Conservation (phyloP, 768 basidiomycete species). For the Termitomyces heimii region DNA sequence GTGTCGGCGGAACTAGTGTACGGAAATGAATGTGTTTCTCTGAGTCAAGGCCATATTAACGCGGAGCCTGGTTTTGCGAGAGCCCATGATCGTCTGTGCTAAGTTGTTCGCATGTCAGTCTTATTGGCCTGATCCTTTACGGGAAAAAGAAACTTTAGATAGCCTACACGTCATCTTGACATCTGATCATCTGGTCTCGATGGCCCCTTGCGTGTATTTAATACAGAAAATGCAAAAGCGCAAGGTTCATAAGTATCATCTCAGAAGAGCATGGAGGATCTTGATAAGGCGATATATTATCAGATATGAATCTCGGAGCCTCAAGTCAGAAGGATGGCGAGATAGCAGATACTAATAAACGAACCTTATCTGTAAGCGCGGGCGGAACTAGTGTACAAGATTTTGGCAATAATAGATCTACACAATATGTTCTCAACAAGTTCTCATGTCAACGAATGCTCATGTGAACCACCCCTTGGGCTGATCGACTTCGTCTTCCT, state of each 20-base stretch:
- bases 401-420: neutral
- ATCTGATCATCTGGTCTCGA: neutral
- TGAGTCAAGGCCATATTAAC: neutral
- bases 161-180: neutral
- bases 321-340: neutral
- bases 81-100: constrained; percentile 10
- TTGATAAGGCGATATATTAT: too few relatives aligned
- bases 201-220: neutral
- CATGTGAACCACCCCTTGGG: constrained; percentile 55
- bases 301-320: too few relatives aligned
- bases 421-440: neutral
- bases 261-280: neutral
- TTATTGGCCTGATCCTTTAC: neutral
- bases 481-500: constrained; percentile 36
- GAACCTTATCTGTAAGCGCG: neutral
- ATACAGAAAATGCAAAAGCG: neutral
- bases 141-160: neutral
- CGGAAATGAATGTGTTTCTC: neutral
- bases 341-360: neutral
- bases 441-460: constrained; percentile 16
- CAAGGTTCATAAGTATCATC: too few relatives aligned
- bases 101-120: neutral
- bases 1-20: neutral
- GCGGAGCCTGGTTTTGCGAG: constrained; percentile 3
- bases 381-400: neutral